A percentile compares a stretch with the other conserved stretches of the same genome.
phyloP scores from a whole-genome alignment of 2,329 filamentous ascomycete species.

The Alternaria hordeiaustralica region DNA sequence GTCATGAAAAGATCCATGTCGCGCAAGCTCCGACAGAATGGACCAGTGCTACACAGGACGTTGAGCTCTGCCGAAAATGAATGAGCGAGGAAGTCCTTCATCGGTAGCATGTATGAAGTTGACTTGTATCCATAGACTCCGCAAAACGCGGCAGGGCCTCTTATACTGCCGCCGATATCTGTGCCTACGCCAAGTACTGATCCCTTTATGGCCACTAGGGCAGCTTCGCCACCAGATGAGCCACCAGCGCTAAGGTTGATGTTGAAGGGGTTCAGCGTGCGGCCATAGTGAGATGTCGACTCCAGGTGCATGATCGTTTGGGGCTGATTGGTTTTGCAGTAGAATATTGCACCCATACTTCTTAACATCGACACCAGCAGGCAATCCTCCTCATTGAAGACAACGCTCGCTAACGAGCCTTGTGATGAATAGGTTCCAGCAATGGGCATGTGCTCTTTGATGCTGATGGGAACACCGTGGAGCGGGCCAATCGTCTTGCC shows the following conservation, averaged over 20 bases:
- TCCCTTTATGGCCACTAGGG: conserved; percentile 28
- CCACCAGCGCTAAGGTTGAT: conserved; percentile 55
- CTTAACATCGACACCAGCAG: conserved; percentile 61
- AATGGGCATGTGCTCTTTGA: conserved; percentile 60
- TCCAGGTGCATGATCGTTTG: conserved; percentile 61
- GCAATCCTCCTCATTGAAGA: conserved; percentile 59
- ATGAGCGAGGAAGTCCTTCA: conserved; percentile 11
- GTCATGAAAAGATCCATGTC: conserved; percentile 27
- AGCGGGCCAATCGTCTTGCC: conserved; percentile 39
- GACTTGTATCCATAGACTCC: conserved; percentile 39
- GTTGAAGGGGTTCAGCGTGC: conserved; percentile 55
- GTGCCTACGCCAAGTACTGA: conserved; percentile 30
- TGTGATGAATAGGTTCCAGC: conserved; percentile 63
- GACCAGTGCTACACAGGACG: conserved; percentile 18
- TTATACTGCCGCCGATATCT: conserved; percentile 35
- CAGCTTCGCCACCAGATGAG: conserved; percentile 46
- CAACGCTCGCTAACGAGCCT: conserved; percentile 57
- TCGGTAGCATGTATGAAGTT: conserved; percentile 25
- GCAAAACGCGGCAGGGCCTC: conserved; percentile 28
- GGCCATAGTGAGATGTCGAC: conserved; percentile 60
- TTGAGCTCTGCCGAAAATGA: conserved; percentile 24
- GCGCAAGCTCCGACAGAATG: conserved; percentile 23
- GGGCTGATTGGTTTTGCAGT: conserved; percentile 60
- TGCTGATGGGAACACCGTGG: conserved; percentile 60
- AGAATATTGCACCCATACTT: conserved; percentile 60